Conservation (phyloP, 345 rosid genomes). For the Rhodamnia argentea region DNA sequence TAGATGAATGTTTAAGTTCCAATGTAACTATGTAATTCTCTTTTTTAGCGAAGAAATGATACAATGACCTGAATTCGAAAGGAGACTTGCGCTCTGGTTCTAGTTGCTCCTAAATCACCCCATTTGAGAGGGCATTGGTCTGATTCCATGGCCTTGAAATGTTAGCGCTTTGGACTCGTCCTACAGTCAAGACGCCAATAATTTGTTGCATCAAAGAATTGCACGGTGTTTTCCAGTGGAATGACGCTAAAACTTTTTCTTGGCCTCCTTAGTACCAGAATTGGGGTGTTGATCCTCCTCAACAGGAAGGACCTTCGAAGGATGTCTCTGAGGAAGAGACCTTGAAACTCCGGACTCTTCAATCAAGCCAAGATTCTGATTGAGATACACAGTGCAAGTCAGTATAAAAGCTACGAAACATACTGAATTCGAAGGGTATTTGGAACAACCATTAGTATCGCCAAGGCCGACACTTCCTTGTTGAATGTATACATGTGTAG, state of each 20-base stretch:
- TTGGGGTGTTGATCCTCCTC: slow-evolving; percentile 91
- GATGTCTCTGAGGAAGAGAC: slow-evolving; percentile 81
- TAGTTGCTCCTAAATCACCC: slow-evolving; percentile 46
- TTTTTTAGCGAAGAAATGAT: neutral
- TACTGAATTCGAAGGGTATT: neutral
- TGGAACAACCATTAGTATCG: slow-evolving; percentile 57
- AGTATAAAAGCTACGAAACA: neutral
- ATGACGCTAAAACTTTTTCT: neutral
- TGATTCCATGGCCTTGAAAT: slow-evolving; percentile 69
- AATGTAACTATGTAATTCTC: too few relatives aligned
- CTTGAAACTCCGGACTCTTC: slow-evolving; percentile 74
- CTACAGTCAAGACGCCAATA: slow-evolving; percentile 25
- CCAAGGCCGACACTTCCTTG: slow-evolving; percentile 90
- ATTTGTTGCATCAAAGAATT: neutral
- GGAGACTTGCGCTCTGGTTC: slow-evolving; percentile 29
- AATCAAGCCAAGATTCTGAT: slow-evolving; percentile 89
- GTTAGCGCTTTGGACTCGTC: slow-evolving; percentile 91
- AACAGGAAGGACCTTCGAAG: slow-evolving; percentile 76
- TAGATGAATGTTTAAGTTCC: neutral
- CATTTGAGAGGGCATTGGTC: slow-evolving; percentile 81
- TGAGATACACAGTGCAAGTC: slow-evolving; percentile 1
- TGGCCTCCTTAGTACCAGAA: slow-evolving; percentile 40
- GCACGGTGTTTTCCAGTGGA: neutral
- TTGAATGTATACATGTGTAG: slow-evolving; percentile 90
- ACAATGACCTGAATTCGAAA: neutral